Base-by-base conservation (phyloP, 2,329 filamentous ascomycete genomes). In the Xylaria sp. region DNA sequence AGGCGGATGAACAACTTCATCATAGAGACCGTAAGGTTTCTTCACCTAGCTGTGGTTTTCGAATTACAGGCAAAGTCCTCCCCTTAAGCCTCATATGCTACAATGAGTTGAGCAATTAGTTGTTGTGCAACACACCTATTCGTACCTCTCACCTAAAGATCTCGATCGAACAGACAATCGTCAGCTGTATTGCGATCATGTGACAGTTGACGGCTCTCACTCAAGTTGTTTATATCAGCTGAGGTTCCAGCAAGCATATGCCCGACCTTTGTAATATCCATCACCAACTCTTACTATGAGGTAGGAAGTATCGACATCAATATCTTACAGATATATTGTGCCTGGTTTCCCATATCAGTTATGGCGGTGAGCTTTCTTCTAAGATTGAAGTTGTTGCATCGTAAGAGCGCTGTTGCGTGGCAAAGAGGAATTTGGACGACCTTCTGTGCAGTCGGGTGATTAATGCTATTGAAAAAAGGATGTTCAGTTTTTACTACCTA, bases 111-210 rank as follows among this genome's bases (percentile, higher is more conserved):
- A 36, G 33, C 10, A 36, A 41, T 13, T 41, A 41, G 15, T 12
- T 15, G 39, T 41, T 13, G 39, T 18, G 15, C 39, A 41, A 41
- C 39, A 18, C 39, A 18, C 15, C 15, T 2, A 15, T 41, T 12
- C 39, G 13, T 41, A 41, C 10, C 39, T 12, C 15, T 41, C 39
- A 41, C 39, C 18, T 10, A 15, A 13, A 43, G 2, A 59, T 59
- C 41, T 20, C 8, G 41, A 59, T 59, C 46, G 41, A 59, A 2
- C 9, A 31, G 9, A 18, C n/a, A 25, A 59, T 59, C 56, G n/a
- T 20, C 25, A 59, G n/a, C 56, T 20, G 15, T 2, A 31, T 48
- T 33, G 20, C 18, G 25, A 48, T 48, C 1, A 31, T 31, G 13
- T 2, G 25, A 6, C 48, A 2, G 20, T 51, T 5, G 12, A 51